Conservation (phyloP, 2,329 filamentous ascomycete genomes). For the Epichloe hybrida region DNA sequence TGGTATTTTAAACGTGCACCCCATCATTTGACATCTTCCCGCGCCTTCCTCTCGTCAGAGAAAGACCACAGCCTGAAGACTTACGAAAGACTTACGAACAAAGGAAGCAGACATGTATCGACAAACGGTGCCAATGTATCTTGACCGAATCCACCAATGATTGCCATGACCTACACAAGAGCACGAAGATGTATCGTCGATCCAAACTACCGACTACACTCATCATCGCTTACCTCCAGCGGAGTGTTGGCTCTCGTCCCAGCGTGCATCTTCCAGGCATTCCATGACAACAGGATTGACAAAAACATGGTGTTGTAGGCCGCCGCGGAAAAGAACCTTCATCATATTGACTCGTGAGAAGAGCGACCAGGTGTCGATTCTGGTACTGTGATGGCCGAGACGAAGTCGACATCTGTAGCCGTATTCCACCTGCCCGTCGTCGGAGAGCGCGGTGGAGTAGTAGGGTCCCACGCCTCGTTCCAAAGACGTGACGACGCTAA, state of each 20-base stretch:
- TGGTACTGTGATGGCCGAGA: conserved; percentile 29
- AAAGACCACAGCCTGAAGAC: no score
- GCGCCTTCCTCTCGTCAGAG: no score
- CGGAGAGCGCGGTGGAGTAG: conserved; percentile 35
- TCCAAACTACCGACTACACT: no score
- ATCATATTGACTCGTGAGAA: conserved; percentile 34
- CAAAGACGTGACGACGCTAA: conserved; percentile 39
- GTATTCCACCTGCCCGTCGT: conserved; percentile 32
- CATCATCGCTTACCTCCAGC: background rate
- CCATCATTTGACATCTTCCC: no score
- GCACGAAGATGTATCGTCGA: no score
- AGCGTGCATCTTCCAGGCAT: conserved; percentile 24
- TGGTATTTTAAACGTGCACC: no score
- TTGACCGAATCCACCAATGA: no score
- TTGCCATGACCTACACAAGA: no score
- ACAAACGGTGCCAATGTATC: no score
- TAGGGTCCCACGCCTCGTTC: conserved; percentile 40
- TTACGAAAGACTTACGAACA: no score
- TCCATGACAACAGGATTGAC: conserved; percentile 25
- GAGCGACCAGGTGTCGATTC: conserved; percentile 38
- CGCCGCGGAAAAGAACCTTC: conserved; percentile 33
- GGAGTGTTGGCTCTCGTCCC: conserved; percentile 12
- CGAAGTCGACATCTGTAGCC: conserved; percentile 40
- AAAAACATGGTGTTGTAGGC: conserved; percentile 25
- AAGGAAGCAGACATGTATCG: no score